Evolutionary conservation across 2,329 filamentous ascomycete species (phyloP), one percentile per base, ranked within the genome.

Genomic region (Biscogniauxia mediterranea): DNA sequence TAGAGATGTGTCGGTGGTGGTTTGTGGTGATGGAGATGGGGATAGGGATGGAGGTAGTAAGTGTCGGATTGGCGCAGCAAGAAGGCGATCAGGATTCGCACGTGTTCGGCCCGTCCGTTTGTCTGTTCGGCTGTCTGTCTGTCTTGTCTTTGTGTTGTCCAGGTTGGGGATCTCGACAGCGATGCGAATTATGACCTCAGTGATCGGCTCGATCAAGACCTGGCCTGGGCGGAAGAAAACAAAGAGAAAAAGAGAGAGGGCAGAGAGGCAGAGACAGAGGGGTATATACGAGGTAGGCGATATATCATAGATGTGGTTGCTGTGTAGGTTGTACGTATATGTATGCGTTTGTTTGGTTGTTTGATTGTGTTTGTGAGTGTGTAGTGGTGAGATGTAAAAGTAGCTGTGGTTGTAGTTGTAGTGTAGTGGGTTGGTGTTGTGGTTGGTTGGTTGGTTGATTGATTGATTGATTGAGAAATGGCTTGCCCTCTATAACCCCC

Each of bases 11-110:
- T 32, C 11, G 28, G 28, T 13, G 28, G 28, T 32, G 52, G 19
- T 49, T 56, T 55, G 46, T 42, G 49, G 15, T 25, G 19, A 19
- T 56, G 15, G 23, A 21, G 13, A 32, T 21, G 8, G 26, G 17
- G 5, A 42, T 42, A 6, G 11, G 28, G 28, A 32, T 19, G 42
- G 28, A 32, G 28, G 28, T 32, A 1, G 28, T 9, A 54, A 46
- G 49, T 32, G 51, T 58, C 49, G n/a, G 55, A 26, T 32, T 28
- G 46, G 21, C 28, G 52, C 46, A 55, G 52, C 52, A 49, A 55
- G 61, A 55, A 25, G 52, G 51, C 52, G 42, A 46, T 17, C 21
- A 53, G 52, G 23, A 53, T 7, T 19, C 50, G 19, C 53, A 50
- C 25, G 28, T 52, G 52, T 13, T 32, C 28, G 28, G 28, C 11